Conservation (phyloP, 805 yeast genomes). For the Wickerhamomyces alni region DNA sequence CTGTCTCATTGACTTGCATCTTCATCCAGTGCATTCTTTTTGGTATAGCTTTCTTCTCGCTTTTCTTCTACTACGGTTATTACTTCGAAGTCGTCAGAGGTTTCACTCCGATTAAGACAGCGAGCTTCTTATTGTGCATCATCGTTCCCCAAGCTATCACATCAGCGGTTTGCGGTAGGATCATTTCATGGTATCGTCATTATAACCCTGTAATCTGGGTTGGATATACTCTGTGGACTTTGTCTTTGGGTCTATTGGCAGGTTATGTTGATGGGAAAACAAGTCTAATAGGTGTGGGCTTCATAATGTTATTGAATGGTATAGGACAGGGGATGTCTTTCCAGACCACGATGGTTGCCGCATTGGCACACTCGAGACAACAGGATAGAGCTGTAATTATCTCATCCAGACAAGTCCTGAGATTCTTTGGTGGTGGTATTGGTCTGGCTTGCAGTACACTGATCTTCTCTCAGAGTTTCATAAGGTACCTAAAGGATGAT, state of each 20-base stretch:
- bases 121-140: conserved; percentile 14
- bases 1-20: conserved; percentile 30
- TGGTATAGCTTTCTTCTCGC: conserved; percentile 43
- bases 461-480: conserved; percentile 18
- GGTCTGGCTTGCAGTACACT: conserved; percentile 41
- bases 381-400: conserved; percentile 55
- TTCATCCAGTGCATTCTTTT: conserved; percentile 37
- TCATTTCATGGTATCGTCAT: conserved; percentile 8
- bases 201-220: conserved; percentile 13
- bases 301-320: conserved; percentile 32
- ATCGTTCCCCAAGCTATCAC: conserved; percentile 9
- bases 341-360: conserved; percentile 16
- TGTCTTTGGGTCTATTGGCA: conserved; percentile 8
- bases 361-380: conserved; percentile 42
- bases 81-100: conserved; percentile 24
- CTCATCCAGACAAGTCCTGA: conserved; percentile 47
- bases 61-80: conserved; percentile 42
- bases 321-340: conserved; percentile 28
- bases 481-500: conserved; percentile 7
- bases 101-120: conserved; percentile 9
- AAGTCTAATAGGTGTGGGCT: conserved; percentile 27
- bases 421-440: conserved; percentile 58
- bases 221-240: conserved; percentile 15
- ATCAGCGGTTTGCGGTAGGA: conserved; percentile 13
- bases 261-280: conserved; percentile 8